Conservation (phyloP, 2,329 filamentous ascomycete species). For the Polychaeton citri region DNA sequence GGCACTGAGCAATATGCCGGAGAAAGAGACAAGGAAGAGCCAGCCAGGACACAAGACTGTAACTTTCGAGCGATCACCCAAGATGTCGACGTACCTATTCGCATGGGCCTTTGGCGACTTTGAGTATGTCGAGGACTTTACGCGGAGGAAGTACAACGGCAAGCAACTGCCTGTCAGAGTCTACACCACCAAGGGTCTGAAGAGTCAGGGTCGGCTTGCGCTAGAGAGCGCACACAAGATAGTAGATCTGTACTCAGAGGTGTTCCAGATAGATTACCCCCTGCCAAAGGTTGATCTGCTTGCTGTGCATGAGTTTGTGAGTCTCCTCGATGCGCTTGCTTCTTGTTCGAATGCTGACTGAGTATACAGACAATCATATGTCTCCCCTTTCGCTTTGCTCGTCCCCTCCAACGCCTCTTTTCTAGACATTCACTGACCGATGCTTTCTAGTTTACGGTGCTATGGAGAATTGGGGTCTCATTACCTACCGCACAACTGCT, state of each 20-base stretch:
- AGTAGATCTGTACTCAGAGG: conserved; percentile 90
- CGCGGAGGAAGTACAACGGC: conserved; percentile 78
- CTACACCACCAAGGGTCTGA: conserved; percentile 88
- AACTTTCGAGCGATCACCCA: conserved; percentile 67
- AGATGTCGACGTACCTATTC: conserved; percentile 82
- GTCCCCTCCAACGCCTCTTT: neutral
- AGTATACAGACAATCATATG: conserved; percentile 28
- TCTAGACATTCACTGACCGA: conserved; percentile 34
- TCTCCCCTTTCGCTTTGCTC: conserved; percentile 13
- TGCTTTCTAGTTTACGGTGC: conserved; percentile 50
- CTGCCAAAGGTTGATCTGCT: conserved; percentile 84
- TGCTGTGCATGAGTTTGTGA: conserved; percentile 84
- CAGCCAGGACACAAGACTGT: conserved; percentile 56
- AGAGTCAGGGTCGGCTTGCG: conserved; percentile 81
- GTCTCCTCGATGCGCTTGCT: conserved; percentile 14
- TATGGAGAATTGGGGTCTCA: conserved; percentile 94
- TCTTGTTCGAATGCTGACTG: conserved; percentile 5
- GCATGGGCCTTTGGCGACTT: conserved; percentile 96
- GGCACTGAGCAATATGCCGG: conserved; percentile 90
- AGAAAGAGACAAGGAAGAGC: conserved; percentile 57
- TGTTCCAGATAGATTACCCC: conserved; percentile 82
- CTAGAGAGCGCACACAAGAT: conserved; percentile 84
- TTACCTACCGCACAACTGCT: conserved; percentile 84
- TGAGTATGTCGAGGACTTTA: conserved; percentile 87
- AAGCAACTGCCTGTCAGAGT: conserved; percentile 85